Percentiles rank a stretch among this genome's conserved stretches.
Conservation (phyloP, 805 yeast species). For the Zygosaccharomyces pseudorouxii region DNA sequence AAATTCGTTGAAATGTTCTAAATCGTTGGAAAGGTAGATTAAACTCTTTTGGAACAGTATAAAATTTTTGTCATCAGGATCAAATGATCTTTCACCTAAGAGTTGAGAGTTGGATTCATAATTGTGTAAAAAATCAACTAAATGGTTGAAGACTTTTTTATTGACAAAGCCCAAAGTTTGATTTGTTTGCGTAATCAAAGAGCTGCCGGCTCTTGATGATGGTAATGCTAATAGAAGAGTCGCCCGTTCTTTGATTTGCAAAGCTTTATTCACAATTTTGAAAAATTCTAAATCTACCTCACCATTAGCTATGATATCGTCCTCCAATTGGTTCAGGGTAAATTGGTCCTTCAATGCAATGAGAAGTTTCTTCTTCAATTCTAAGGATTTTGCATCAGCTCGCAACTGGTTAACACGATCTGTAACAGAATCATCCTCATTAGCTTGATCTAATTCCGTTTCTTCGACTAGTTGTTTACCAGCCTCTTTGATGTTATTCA, state of each 20-base stretch:
- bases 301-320: constrained; percentile 47
- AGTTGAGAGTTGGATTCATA: constrained; percentile 24
- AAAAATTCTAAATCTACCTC: constrained; percentile 52
- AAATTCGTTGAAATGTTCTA: constrained; percentile 53
- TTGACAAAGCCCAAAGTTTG: constrained; percentile 49
- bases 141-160: constrained; percentile 47
- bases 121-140: constrained; percentile 34
- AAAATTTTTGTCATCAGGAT: constrained; percentile 13
- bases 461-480: constrained; percentile 18
- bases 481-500: constrained; percentile 20
- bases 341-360: constrained; percentile 54
- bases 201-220: constrained; percentile 59
- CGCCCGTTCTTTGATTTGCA: constrained; percentile 60
- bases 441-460: constrained; percentile 22
- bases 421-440: constrained; percentile 19
- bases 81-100: constrained; percentile 15
- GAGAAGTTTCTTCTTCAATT: constrained; percentile 49
- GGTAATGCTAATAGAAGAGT: constrained; percentile 66
- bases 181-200: constrained; percentile 57
- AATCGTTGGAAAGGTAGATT: constrained; percentile 38
- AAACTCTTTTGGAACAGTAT: constrained; percentile 34
- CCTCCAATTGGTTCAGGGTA: constrained; percentile 68
- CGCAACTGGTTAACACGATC: constrained; percentile 18
- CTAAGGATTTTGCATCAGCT: constrained; percentile 16
- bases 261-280: constrained; percentile 53